A percentile compares a stretch with the other conserved stretches of the same genome.
These are phyloP conservation scores for Kwoniella dejecticola DNA, from an alignment of 768 basidiomycete species.

Conservation along the genomic window DNA sequence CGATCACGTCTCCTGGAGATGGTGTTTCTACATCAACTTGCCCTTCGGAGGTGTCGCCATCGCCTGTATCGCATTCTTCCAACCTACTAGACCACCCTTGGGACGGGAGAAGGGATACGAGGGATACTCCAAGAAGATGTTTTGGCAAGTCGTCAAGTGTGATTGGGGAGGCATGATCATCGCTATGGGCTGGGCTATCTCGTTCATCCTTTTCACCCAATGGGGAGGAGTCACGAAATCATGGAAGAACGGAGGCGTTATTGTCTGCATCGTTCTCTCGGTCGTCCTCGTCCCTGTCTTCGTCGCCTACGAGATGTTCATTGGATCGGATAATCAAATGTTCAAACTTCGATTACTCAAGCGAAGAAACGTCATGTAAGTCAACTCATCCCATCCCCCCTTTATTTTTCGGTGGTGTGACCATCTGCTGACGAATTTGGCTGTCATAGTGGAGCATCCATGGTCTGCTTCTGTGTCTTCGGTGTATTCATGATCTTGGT, in stretches of 20 bases:
- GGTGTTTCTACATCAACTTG: slow-evolving; percentile 61
- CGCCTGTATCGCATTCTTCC: slow-evolving; percentile 37
- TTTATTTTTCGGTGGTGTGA: background rate
- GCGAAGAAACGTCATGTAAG: slow-evolving; percentile 50
- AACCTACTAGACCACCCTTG: slow-evolving; percentile 43
- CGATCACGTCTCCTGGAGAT: slow-evolving; percentile 59
- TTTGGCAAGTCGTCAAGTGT: slow-evolving; percentile 41
- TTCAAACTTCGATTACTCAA: slow-evolving; percentile 56
- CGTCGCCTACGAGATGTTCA: slow-evolving; percentile 55
- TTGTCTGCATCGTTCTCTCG: slow-evolving; percentile 54
- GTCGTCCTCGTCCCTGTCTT: slow-evolving; percentile 52
- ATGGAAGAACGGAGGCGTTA: slow-evolving; percentile 59
- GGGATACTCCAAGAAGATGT: slow-evolving; percentile 49
- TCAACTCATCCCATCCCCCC: background rate
- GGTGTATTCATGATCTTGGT: slow-evolving; percentile 52
- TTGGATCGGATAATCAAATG: slow-evolving; percentile 56
- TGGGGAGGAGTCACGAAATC: slow-evolving; percentile 57
- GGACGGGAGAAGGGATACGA: slow-evolving; percentile 44
- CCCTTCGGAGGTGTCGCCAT: slow-evolving; percentile 49
- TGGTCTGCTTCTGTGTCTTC: slow-evolving; percentile 51
- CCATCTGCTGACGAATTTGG: background rate
- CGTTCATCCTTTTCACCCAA: slow-evolving; percentile 49
- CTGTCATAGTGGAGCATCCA: slow-evolving; percentile 34
- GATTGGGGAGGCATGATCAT: slow-evolving; percentile 48
- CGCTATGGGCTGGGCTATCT: slow-evolving; percentile 45